Evolutionary conservation across 2,329 filamentous ascomycete genomes (phyloP), one percentile per base, ranked within the genome.

Genomic region (Microsporum audouinii): DNA sequence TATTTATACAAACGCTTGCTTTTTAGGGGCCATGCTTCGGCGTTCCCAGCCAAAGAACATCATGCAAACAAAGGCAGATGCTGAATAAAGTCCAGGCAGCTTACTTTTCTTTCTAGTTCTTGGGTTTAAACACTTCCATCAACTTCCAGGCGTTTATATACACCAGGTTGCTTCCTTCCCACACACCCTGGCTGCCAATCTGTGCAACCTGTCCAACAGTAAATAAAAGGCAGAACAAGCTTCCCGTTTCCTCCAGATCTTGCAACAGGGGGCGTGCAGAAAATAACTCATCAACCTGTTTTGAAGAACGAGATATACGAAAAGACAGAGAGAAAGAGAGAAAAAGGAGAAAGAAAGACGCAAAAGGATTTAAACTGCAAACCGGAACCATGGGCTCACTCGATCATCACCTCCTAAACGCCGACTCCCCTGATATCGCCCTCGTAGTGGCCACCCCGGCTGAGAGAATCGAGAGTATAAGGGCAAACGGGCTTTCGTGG

Each of bases 401-500:
- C 62, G 68, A 72, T 41, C 64, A 65, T 61, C 65, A 66, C 27
- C 74, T 84, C 27, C 82, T 82, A 10, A 66, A 71, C 57, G 74
- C 76, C 49, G 72, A 79, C 63, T 81, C 81, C 1, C 73, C 80
- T 1, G 73, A 79, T 38, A 71, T 86, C 31, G 71, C 73, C 49
- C 75, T 86, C 34, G 80, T 80, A 29, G 76, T 80, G 33, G 81
- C 82, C 2, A 84, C 81, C 1, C 72, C 75, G 17, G 74, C 77
- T 51, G 83, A 86, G 69, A 77, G 78, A 58, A 68, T 79, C 59
- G 75, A 77, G 43, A 79, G 80, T 59, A 78, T 79, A 66, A 77
- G 74, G 39, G 72, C 80, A 59, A 86, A 86, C 68, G 81, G 78
- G 60, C 68, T 71, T 1, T 78, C 80, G 66, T 87, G 84, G 84